Evolutionary conservation across 805 yeast genomes (phyloP).

Genomic region (Kregervanrija fluxuum): DNA sequence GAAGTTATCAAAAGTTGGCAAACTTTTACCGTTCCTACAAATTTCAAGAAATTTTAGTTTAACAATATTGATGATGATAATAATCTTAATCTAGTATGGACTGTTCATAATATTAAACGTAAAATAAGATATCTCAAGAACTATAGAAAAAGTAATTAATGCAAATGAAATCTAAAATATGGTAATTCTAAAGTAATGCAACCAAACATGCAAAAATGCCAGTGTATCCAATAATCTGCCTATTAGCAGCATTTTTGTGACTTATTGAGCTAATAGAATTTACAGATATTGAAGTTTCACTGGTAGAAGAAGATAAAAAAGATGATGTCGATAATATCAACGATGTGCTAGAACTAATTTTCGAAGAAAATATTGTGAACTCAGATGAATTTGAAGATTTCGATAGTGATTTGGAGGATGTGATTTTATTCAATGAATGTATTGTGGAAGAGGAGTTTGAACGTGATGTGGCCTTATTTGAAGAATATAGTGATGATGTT

Average conservation of each 20-base stretch:
- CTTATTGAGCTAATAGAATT: conserved; percentile 5
- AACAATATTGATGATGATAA: background rate
- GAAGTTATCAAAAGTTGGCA: conserved; percentile 37
- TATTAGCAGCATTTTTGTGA: conserved; percentile 6
- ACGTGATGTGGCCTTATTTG: background rate
- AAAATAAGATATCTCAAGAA: no score
- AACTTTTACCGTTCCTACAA: conserved; percentile 7
- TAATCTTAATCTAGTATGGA: no score
- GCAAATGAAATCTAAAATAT: background rate
- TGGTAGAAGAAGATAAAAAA: background rate
- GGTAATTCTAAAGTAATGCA: conserved; percentile 5
- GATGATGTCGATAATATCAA: background rate
- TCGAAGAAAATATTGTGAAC: background rate
- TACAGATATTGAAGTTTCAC: conserved; percentile 2
- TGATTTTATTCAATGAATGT: background rate
- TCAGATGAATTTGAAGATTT: background rate
- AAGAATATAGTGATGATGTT: background rate
- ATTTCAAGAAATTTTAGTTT: conserved; percentile 2
- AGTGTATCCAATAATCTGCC: conserved; percentile 1
- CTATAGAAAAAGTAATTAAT: no score
- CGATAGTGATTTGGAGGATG: background rate
- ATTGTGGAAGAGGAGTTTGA: background rate
- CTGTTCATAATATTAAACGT: no score
- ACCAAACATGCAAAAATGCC: conserved; percentile 3
- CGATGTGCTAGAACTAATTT: background rate